A percentile compares a stretch with the other conserved stretches of the same genome.
These are phyloP conservation scores for Eucalyptus rudis DNA, from an alignment of 345 rosid species.

Conservation along the genomic window DNA sequence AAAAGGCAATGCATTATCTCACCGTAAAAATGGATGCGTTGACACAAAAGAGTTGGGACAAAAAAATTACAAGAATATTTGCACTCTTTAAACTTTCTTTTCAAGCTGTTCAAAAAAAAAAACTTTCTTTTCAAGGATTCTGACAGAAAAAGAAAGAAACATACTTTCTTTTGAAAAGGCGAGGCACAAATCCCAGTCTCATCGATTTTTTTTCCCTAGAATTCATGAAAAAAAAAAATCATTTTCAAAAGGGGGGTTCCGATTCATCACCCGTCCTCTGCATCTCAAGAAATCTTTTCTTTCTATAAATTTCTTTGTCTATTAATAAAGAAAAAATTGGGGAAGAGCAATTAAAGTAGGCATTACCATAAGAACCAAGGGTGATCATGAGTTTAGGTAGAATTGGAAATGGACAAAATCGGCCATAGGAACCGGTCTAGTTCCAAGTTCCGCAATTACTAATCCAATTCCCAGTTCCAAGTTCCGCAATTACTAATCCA, in stretches of 20 bases:
- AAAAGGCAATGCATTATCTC: not conserved
- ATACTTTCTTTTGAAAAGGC: not conserved
- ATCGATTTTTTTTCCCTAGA: not conserved
- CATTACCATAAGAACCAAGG: not conserved
- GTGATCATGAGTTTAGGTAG: not conserved
- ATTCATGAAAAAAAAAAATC: not conserved
- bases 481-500: fast-evolving
- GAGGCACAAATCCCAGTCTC: not conserved
- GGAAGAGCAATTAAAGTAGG: not conserved
- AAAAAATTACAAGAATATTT: not conserved
- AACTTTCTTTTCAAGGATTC: not conserved
- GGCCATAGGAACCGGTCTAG: not conserved
- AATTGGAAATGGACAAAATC: not conserved
- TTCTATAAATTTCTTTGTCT: not conserved
- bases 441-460: too few species aligned
- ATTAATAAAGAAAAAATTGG: not conserved
- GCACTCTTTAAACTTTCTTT: not conserved
- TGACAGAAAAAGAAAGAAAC: not conserved
- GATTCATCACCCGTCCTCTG: not conserved
- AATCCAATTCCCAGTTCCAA: too few species aligned
- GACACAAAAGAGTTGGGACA: not conserved
- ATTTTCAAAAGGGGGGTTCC: not conserved
- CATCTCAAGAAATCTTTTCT: not conserved
- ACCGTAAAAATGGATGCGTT: not conserved
- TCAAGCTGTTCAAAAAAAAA: too few species aligned